phyloP scores from a whole-genome alignment of 257 asterid species.

The Nyctanthes arbortristis region DNA sequence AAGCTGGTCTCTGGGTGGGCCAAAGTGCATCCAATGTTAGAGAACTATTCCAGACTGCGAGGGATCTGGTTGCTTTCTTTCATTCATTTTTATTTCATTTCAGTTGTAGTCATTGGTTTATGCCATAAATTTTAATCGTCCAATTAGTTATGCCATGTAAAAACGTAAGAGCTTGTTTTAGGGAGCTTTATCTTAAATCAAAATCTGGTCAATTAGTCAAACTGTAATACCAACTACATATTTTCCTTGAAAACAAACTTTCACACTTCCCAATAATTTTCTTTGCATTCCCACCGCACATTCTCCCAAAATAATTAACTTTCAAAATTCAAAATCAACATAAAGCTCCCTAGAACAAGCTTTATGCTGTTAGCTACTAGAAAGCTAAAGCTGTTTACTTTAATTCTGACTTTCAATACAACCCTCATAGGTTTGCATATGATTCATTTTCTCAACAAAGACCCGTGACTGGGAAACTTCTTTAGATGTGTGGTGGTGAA shows the following conservation, averaged over 20 bases:
- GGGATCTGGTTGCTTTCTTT: conserved; percentile 77
- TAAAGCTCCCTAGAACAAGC: too few relatives aligned
- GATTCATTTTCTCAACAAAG: background rate
- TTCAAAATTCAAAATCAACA: too few relatives aligned
- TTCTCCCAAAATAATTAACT: too few relatives aligned
- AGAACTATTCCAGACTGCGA: conserved; percentile 95
- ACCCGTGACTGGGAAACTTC: background rate
- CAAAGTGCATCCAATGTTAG: conserved; percentile 98
- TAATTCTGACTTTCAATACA: background rate
- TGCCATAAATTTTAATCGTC: background rate
- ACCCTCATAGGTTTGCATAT: background rate
- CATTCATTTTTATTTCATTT: conserved; percentile 16
- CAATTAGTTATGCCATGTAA: too few relatives aligned
- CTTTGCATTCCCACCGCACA: too few relatives aligned
- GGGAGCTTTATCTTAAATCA: too few relatives aligned
- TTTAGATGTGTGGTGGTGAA: background rate
- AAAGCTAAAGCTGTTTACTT: background rate
- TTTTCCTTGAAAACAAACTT: too few relatives aligned
- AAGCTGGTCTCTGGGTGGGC: conserved; percentile 96
- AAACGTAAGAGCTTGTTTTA: too few relatives aligned
- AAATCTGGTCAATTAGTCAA: too few relatives aligned
- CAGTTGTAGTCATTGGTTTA: conserved; percentile 18
- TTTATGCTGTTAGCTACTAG: too few relatives aligned
- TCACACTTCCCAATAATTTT: too few relatives aligned
- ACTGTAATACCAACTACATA: too few relatives aligned